Evolutionary conservation across 345 rosid genomes (phyloP).

Genomic region (Rhizophora mangle): DNA sequence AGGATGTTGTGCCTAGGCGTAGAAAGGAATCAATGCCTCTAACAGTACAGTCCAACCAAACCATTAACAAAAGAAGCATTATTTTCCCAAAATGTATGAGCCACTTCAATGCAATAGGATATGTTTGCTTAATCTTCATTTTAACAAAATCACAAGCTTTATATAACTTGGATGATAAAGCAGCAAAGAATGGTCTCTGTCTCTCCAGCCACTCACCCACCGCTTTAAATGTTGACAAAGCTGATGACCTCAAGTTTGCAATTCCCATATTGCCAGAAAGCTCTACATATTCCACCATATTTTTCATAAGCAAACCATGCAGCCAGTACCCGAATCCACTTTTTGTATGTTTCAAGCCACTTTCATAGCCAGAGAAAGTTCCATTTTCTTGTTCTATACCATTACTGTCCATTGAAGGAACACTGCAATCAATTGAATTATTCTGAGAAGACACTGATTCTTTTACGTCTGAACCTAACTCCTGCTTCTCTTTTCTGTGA

Average conservation of each 20-base stretch:
- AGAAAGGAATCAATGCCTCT: slow-evolving; percentile 85
- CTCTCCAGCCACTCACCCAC: slow-evolving; percentile 57
- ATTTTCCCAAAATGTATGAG: slow-evolving; percentile 65
- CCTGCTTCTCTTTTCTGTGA: slow-evolving; percentile 37
- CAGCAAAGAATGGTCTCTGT: slow-evolving; percentile 48
- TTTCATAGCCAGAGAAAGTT: slow-evolving; percentile 23
- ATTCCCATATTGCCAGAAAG: slow-evolving; percentile 43
- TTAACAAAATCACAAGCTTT: slow-evolving; percentile 45
- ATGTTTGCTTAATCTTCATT: slow-evolving; percentile 47
- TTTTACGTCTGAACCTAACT: slow-evolving; percentile 25
- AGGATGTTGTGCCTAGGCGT: slow-evolving; percentile 80
- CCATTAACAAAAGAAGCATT: slow-evolving; percentile 60
- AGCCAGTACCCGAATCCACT: slow-evolving; percentile 35
- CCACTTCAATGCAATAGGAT: slow-evolving; percentile 64
- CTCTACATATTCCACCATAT: slow-evolving; percentile 40
- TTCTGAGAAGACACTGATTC: slow-evolving; percentile 33
- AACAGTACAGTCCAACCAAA: slow-evolving; percentile 86
- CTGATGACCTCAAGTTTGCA: slow-evolving; percentile 44
- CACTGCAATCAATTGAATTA: slow-evolving; percentile 30
- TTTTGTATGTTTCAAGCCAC: slow-evolving; percentile 35
- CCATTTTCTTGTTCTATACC: slow-evolving; percentile 34
- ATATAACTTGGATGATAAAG: slow-evolving; percentile 32
- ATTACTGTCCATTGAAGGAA: slow-evolving; percentile 31
- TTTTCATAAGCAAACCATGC: slow-evolving; percentile 45
- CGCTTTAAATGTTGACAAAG: slow-evolving; percentile 34